Evolutionary conservation across 2,329 filamentous ascomycete genomes (phyloP).

Genomic region (Colletotrichum gigasporum): DNA sequence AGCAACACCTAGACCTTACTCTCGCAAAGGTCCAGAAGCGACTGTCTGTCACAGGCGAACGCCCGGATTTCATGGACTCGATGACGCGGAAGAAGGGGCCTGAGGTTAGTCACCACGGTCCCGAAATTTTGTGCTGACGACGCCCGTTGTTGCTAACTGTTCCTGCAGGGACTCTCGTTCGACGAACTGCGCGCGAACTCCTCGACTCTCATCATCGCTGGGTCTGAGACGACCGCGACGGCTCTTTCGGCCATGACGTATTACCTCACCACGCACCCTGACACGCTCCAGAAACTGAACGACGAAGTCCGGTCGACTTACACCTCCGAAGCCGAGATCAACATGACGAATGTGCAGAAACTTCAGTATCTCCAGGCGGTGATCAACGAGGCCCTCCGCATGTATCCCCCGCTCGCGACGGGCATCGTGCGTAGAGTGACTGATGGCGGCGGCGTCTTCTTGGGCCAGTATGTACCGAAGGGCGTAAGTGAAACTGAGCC

Average conservation of each 20-base stretch:
- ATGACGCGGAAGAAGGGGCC: slow-evolving; percentile 20
- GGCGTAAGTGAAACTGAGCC: too few relatives aligned
- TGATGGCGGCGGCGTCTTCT: slow-evolving; percentile 42
- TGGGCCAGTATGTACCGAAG: slow-evolving; percentile 42
- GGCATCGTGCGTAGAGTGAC: slow-evolving; percentile 38
- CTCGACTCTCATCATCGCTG: slow-evolving; percentile 38
- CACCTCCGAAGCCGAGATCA: slow-evolving; percentile 45
- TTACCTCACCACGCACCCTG: slow-evolving; percentile 40
- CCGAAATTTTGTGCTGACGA: too few relatives aligned
- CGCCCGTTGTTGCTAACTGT: too few relatives aligned
- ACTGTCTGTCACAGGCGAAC: not conserved
- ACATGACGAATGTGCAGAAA: slow-evolving; percentile 37
- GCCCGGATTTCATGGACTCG: slow-evolving; percentile 21
- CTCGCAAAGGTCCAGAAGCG: slow-evolving; percentile 6
- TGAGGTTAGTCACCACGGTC: not conserved
- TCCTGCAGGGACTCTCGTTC: slow-evolving; percentile 4
- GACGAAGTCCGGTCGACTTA: slow-evolving; percentile 49
- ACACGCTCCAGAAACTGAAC: slow-evolving; percentile 40
- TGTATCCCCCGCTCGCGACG: slow-evolving; percentile 44
- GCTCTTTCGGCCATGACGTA: slow-evolving; percentile 37
- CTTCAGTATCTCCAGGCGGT: slow-evolving; percentile 49
- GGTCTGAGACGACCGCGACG: slow-evolving; percentile 45
- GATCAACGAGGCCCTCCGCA: slow-evolving; percentile 51
- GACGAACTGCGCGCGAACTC: slow-evolving; percentile 26
- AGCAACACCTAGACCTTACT: not conserved